Percentiles rank a stretch among this genome's conserved stretches.
These are phyloP conservation scores for Corymbia calophylla DNA, from an alignment of 441 rosid species.

Conservation along the genomic window DNA sequence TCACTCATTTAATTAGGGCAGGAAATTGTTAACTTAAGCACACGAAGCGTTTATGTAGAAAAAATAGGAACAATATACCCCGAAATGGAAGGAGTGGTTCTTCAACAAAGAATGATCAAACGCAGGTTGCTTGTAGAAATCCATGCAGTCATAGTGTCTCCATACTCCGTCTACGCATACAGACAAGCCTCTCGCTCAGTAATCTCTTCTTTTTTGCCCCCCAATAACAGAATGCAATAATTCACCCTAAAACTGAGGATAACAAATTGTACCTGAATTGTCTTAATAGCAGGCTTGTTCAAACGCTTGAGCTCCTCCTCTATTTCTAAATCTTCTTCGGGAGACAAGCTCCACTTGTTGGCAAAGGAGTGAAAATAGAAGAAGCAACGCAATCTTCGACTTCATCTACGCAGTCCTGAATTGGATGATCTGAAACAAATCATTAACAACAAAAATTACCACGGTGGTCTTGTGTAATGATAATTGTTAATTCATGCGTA, in stretches of 20 bases:
- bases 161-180: not conserved
- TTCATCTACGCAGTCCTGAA: not conserved
- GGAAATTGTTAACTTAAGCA: not conserved
- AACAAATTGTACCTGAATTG: not conserved
- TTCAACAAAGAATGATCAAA: constrained; percentile 17
- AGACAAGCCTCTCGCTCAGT: not conserved
- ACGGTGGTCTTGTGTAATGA: not conserved
- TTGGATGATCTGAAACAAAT: not conserved
- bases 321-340: not conserved
- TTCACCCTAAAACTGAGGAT: not conserved
- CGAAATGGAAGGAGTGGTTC: not conserved
- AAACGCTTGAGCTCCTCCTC: not conserved
- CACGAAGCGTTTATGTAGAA: not conserved
- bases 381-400: not conserved
- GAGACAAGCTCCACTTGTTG: not conserved
- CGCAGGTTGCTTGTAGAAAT: constrained; percentile 13
- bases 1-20: not conserved
- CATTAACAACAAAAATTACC: not conserved
- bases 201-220: not conserved
- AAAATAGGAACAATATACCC: not conserved
- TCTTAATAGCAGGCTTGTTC: not conserved
- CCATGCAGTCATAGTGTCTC: constrained; percentile 11
- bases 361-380: not conserved
- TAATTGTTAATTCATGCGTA: not conserved
- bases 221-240: not conserved